Evolutionary conservation across 306 rosid genomes (phyloP), one percentile per base, ranked within the genome.

Genomic region (Trichosanthes truncata): DNA sequence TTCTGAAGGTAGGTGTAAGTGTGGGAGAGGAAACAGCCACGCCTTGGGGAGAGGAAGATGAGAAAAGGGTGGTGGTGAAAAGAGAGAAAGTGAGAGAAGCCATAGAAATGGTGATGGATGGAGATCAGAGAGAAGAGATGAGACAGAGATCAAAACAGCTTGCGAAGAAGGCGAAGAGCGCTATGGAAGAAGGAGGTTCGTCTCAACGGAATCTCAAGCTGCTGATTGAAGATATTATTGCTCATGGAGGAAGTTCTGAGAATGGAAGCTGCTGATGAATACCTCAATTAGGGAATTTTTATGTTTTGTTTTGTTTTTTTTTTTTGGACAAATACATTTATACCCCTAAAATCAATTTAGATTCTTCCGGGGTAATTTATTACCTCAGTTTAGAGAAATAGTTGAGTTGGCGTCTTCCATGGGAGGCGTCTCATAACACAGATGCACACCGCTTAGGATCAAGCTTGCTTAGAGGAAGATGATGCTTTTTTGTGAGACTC

Each of bases 101-200:
- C 38, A 83, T 86, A 21, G 81, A 82, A 20, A 60, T 61, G 78
- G 77, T 88, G 55, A 83, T 90, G 86, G 87, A 84, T 40, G 78
- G 75, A 51, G 80, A 80, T 10, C 86, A 73, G 36, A 77, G 77
- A 14, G 83, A 86, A 79, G 89, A 78, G 81, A 86, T 89, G 38
- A 86, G 86, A 53, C 55, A 45, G 38, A 82, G 88, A 74, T 83
- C 46, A 15, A 87, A 18, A 56, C 76, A 80, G 71, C 62, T 90
- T 18, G 88, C 81, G 0, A 78, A 84, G 51, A 81, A 82, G 85
- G 93, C 89, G 21, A 81, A 81, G 61, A 67, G 43, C 49, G 89
- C 91, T 29, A 86, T 83, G 0, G 80, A 83, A 80, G 88, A 81
- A 81, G 97, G 88, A 1, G 96, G 96, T 1, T 89, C 97, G 53